These are phyloP conservation scores for Myriosclerotinia curreyana DNA, from an alignment of 2,329 filamentous ascomycete genomes.

Conservation along the genomic window DNA sequence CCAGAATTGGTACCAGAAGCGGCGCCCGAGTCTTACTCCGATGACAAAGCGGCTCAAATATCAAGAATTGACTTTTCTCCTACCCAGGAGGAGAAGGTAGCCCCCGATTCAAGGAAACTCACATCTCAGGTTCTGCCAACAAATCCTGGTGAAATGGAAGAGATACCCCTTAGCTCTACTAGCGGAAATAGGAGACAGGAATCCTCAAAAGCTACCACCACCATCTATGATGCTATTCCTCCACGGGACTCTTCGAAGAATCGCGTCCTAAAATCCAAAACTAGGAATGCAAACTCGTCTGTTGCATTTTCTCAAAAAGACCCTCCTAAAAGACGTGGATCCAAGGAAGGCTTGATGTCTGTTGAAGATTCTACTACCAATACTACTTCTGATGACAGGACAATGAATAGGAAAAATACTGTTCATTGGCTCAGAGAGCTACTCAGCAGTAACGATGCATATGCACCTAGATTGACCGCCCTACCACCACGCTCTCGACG, in stretches of 20 bases:
- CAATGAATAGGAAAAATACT: conserved; percentile 27
- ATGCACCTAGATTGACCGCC: conserved; percentile 35
- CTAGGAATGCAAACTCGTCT: conserved; percentile 23
- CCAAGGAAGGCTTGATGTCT: conserved; percentile 8
- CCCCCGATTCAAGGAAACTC: background rate
- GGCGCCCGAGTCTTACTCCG: background rate
- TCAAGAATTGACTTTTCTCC: conserved; percentile 12
- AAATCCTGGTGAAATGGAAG: conserved; percentile 15
- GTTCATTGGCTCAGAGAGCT: conserved; percentile 37
- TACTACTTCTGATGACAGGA: conserved; percentile 23
- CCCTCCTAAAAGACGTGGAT: background rate
- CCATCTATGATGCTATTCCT: conserved; percentile 18
- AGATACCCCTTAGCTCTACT: conserved; percentile 17
- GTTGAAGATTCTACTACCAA: conserved; percentile 15
- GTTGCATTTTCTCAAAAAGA: conserved; percentile 17
- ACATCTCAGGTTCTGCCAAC: background rate
- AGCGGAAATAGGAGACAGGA: conserved; percentile 22
- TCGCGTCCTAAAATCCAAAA: conserved; percentile 18
- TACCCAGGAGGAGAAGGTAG: background rate
- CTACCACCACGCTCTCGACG: conserved; percentile 32
- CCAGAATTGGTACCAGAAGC: conserved; percentile 5
- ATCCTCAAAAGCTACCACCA: conserved; percentile 17
- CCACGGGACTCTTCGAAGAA: conserved; percentile 29
- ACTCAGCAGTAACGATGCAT: conserved; percentile 31
- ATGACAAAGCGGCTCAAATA: background rate